Evolutionary conservation across 768 basidiomycete species (phyloP), one percentile per base, ranked within the genome.

Genomic region (Tephrocybe sp.): DNA sequence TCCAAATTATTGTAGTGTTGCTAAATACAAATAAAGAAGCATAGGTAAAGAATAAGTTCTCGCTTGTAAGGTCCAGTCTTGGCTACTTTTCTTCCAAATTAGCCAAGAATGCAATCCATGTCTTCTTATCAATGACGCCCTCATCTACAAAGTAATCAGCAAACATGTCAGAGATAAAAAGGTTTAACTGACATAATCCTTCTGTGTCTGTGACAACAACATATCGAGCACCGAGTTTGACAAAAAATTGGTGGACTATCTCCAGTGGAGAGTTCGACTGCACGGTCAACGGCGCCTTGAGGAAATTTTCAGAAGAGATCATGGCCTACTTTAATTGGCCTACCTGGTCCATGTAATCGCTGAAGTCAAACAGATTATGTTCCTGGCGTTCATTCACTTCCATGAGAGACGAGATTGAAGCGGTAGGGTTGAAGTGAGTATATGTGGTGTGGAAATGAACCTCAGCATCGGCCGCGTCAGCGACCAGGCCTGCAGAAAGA

Each of bases 91-190:
- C 83, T 54, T 89, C 87, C 51, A 95, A 69, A 60, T 86, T 82
- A 45, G 75, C 82, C 33, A 98, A 71, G 70, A 96, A 96, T 6
- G 80, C 86, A 22, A 98, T 79, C 93, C 94, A 99, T 0, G 80
- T 82, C 70, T 96, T 95, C 77, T 98, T 98, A 66, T 93, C 87
- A 49, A 99, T 89, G 9, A 95, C 76, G 7, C 97, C 97, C 61
- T 89, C 84, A 62, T 94, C 91, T 92, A 23, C 9, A 13, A 32
- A 19, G 16, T 7, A 14, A 16, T 51, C 10, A 46, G 43, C 20
- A 48, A 0, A 7, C 23, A 6, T 8, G 19, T 3, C 36, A 14
- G 14, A 1, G 5, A 20, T 12, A 39, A 26, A 35, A 20, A 13
- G 4, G 45, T 43, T 16, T 20, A 22, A 64, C 85, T 63, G 63